Base-by-base conservation (phyloP, 495 filamentous ascomycete genomes). In the Penicillium turbatum region DNA sequence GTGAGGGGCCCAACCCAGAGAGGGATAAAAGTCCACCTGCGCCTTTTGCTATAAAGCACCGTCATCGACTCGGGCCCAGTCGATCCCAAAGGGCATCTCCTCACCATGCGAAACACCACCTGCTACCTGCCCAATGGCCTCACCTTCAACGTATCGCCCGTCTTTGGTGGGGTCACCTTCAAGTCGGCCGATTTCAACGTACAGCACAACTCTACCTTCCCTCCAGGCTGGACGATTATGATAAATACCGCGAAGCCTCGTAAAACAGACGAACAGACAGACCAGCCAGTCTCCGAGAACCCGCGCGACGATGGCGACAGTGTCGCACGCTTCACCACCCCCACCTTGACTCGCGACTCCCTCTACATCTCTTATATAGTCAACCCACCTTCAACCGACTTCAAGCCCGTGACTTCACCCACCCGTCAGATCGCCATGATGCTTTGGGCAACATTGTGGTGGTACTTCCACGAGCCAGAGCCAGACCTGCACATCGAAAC, bases 391-490 rank as follows among this genome's bases (percentile, higher is more conserved):
- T 87, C 75, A 60, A 81, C 66, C 59, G 89, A 95, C 41, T 95
- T 86, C 77, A 89, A 88, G 58, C 84, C 89, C 0, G 79, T 82
- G 10, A 81, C 70, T 24, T 95, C 90, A 41, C 89, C 88, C 0
- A 91, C 90, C 0, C 76, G 91, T 30, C 88, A 91, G 70, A 86
- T 95, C 52, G 92, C 92, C 52, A 88, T 95, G 88, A 92, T 96
- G 89, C 81, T 97, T 6, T 98, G 92, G 90, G 83, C 89, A 26
- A 91, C 89, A 1, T 72, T 97, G 30, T 95, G 86, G 70, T 97
- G 95, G 95, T 98, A 97, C 72, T 98, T 97, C 66, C 91, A 97
- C 54, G 72, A 80, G 60, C 67, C 71, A 0, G 63, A 74, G 37
- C 78, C 78, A 1, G 72, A 79, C 36, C 62, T 69, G 11, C 79